Evolutionary conservation across 2,329 filamentous ascomycete genomes (phyloP).

Genomic region (Hymenoscyphus salicellus): DNA sequence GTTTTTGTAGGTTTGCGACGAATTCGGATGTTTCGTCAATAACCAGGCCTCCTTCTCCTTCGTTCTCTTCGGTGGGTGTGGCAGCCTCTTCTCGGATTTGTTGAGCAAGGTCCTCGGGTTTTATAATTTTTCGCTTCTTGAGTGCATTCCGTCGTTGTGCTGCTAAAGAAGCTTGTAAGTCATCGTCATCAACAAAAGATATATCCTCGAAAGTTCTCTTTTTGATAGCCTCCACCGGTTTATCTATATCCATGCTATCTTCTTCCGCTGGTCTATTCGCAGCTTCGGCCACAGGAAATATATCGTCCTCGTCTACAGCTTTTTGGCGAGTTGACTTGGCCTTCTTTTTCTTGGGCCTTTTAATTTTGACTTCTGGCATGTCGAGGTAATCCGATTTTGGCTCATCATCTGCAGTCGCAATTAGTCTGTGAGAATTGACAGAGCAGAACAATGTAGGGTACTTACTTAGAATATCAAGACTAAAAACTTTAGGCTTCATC

Average conservation of each 20-base stretch:
- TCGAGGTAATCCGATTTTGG: conserved; percentile 86
- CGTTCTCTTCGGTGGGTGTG: conserved; percentile 53
- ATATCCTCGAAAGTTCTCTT: conserved; percentile 66
- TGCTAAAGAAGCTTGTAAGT: conserved; percentile 81
- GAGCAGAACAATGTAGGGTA: conserved; percentile 2
- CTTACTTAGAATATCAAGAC: conserved; percentile 67
- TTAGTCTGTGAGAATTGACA: conserved; percentile 34
- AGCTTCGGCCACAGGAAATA: conserved; percentile 46
- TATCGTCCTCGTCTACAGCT: conserved; percentile 58
- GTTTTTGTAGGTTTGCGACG: conserved; percentile 77
- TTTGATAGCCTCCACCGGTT: conserved; percentile 46
- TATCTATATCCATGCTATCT: conserved; percentile 75
- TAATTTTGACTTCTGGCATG: conserved; percentile 81
- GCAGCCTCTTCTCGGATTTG: conserved; percentile 67
- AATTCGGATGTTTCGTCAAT: conserved; percentile 97
- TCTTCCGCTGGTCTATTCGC: conserved; percentile 37
- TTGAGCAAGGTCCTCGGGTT: conserved; percentile 82
- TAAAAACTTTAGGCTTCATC: conserved; percentile 67
- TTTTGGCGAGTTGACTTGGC: conserved; percentile 71
- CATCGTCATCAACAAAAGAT: conserved; percentile 84
- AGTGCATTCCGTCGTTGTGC: conserved; percentile 78
- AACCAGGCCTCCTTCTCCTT: conserved; percentile 64
- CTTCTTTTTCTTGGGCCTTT: conserved; percentile 93
- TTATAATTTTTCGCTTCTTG: conserved; percentile 85
- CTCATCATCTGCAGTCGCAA: conserved; percentile 52